These are phyloP conservation scores for Alternaria ventricosa DNA, from an alignment of 2,329 filamentous ascomycete genomes.

Conservation along the genomic window DNA sequence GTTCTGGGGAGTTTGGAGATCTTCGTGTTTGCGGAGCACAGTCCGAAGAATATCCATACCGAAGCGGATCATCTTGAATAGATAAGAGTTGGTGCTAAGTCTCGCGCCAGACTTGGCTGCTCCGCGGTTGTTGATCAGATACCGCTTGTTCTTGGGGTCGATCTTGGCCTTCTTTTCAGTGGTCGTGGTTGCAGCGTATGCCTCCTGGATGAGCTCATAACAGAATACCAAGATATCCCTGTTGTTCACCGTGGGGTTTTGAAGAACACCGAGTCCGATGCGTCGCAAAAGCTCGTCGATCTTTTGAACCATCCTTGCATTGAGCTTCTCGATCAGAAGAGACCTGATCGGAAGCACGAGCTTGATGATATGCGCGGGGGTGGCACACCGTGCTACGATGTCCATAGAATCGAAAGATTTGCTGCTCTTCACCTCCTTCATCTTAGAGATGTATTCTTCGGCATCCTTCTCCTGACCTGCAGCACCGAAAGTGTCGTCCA, in stretches of 20 bases:
- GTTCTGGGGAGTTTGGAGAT: conserved; percentile 78
- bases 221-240: conserved; percentile 91
- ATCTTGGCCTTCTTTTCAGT: conserved; percentile 35
- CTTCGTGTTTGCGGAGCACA: conserved; percentile 84
- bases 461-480: conserved; percentile 96
- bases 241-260: conserved; percentile 79
- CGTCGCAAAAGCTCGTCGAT: conserved; percentile 87
- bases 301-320: conserved; percentile 82
- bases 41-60: conserved; percentile 85
- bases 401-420: conserved; percentile 99
- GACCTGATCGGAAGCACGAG: conserved; percentile 80
- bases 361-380: conserved; percentile 73
- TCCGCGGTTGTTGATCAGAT: conserved; percentile 77
- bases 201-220: conserved; percentile 90
- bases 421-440: conserved; percentile 97
- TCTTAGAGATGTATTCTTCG: conserved; percentile 91
- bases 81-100: conserved; percentile 76
- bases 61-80: conserved; percentile 87
- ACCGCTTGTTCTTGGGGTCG: conserved; percentile 65
- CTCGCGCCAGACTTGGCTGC: conserved; percentile 76
- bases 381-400: conserved; percentile 81
- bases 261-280: conserved; percentile 80
- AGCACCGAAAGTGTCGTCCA: conserved; percentile 96
- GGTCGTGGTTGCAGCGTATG: conserved; percentile 70
- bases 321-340: conserved; percentile 82